Percentiles rank a stretch among this genome's conserved stretches.
phyloP scores from a whole-genome alignment of 176 grass and related monocot species.

The Juncus inflexus region DNA sequence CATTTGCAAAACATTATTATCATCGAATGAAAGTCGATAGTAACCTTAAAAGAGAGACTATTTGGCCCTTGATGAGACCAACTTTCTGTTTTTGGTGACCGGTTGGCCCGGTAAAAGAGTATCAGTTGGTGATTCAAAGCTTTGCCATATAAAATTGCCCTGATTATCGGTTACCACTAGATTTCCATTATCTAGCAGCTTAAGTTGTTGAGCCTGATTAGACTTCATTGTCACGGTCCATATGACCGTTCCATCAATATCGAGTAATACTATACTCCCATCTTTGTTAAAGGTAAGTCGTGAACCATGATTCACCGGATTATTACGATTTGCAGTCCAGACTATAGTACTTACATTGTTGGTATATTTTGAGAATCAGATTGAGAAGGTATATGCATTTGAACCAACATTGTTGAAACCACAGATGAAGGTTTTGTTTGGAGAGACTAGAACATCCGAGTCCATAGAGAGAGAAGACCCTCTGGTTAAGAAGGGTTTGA shows the following conservation, averaged over 20 bases:
- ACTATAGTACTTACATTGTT: conserved; percentile 23
- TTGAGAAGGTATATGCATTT: conserved; percentile 47
- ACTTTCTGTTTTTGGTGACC: not conserved
- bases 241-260: conserved; percentile 12
- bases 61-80: not conserved
- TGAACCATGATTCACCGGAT: conserved; percentile 30
- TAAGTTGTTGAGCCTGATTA: not conserved
- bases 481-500: not conserved
- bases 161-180: conserved; percentile 29
- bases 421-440: conserved; percentile 33
- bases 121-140: conserved; percentile 51
- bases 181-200: conserved; percentile 34
- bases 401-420: conserved; percentile 36
- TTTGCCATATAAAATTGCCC: conserved; percentile 36
- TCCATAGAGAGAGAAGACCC: conserved; percentile 30
- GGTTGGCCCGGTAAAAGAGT: conserved; percentile 44
- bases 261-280: conserved; percentile 26
- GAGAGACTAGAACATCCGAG: conserved; percentile 28
- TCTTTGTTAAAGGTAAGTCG: conserved; percentile 28
- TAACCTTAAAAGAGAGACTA: conserved; percentile 10
- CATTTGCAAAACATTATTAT: conserved; percentile 42
- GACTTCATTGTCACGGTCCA: conserved; percentile 27
- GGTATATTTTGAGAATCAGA: conserved; percentile 28
- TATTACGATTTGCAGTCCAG: conserved; percentile 37
- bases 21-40: conserved; percentile 36